Evolutionary conservation across 2,329 filamentous ascomycete genomes (phyloP), one percentile per base, ranked within the genome.

Genomic region (Botryotinia narcissicola): DNA sequence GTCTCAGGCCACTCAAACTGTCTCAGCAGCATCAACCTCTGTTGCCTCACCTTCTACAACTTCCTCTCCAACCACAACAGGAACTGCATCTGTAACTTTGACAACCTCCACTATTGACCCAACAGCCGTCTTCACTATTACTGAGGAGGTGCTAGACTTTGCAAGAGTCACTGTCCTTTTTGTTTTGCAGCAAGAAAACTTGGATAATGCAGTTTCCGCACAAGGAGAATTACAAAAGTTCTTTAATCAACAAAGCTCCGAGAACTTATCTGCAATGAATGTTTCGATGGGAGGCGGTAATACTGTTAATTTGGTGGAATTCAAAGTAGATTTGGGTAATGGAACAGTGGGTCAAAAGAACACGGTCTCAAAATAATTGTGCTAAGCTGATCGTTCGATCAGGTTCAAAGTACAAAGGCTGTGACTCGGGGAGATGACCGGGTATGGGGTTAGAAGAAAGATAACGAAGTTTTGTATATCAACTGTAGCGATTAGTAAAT

Each of bases 71-170:
- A 69, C 75, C 0, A 73, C 76, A 4, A 59, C 73, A 8, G 18
- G 73, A 32, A 37, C 76, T 12, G 71, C 73, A 29, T 69, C 75
- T 8, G 69, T 77, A 1, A 69, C 70, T 32, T 60, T 74, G 2
- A 73, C 75, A 5, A 70, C 73, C 3, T 35, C 77, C 14, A 54
- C 76, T 0, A 60, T 74, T 8, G 70, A 68, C 42, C 72, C 76
- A 20, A 71, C 75, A 22, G 79, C 77, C 14, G 70, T 77, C 1
- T 90, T 90, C 68, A 80, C 79, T 0, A 82, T 89, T 20, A 88
- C 87, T 1, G 84, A 90, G 73, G 84, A 88, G 68, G 85, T 86
- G 0, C 82, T 91, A 1, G 90, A 92, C 78, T 92, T 92, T 82
- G 87, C 89, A 0, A 85, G 90, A 5, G 85, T 91, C 3, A 86